Evolutionary conservation across 345 rosid genomes (phyloP), one percentile per base, ranked within the genome.

Genomic region (Isatis tinctoria): DNA sequence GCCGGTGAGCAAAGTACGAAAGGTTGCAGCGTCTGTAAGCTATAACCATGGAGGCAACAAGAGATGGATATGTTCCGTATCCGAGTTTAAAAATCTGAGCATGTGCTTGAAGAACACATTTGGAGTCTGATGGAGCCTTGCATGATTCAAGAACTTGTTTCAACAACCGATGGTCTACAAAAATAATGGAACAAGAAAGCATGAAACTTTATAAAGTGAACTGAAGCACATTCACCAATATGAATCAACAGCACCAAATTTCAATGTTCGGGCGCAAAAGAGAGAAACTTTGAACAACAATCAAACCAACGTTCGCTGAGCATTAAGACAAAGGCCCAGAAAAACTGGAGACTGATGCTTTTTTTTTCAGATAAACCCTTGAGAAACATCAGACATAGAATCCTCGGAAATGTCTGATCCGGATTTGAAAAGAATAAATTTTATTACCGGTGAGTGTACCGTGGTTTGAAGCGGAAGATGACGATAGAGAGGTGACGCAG

Each of bases 51-150:
- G 86, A 83, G 36, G 82, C 87, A 47, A 82, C 13, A 40, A 85
- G 66, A 35, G 85, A 80, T 3, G 97, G 96, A 47, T 82, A 74
- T 40, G 88, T 82, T 68, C 77, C 86, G 17, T 82, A 85, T 37
- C 93, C 96, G 20, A 78, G 82, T 60, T 83, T 81, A 69, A 93
- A 72, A 53, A 90, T 72, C 10, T 78, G 81, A 33, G 88, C 51
- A 65, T 88, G 97, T 52, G 82, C 78, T 81, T 81, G 80, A 53
- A 63, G 44, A 49, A 85, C 83, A 47, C 74, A 75, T 68, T 60
- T 82, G 14, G 79, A 56, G 80, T 84, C 82, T 39, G 65, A 65
- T 3, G 83, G 74, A 45, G 41, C 20, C 67, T 79, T 88, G 79
- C 85, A 84, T 44, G 87, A 79, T 69, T 82, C 86, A 32, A 93